These are phyloP conservation scores for Backusella parvicylindrica DNA, from an alignment of 192 early-diverging fungal species.

Conservation along the genomic window DNA sequence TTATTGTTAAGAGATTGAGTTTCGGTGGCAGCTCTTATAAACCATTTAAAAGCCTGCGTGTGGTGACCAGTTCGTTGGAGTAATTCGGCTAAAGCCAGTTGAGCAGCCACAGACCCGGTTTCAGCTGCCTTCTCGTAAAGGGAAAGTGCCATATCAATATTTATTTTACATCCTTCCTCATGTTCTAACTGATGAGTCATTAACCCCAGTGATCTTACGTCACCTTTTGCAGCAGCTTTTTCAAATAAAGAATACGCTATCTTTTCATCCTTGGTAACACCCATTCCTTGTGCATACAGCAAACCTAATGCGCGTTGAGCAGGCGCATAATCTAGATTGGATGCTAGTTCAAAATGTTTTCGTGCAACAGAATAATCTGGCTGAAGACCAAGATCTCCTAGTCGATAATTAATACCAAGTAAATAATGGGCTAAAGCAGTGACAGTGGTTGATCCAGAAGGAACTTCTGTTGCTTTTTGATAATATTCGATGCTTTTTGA, in stretches of 20 bases:
- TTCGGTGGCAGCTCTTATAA: constrained; percentile 3
- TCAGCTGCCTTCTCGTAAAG: constrained; percentile 26
- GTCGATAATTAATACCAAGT: constrained; percentile 24
- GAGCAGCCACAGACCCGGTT: constrained; percentile 19
- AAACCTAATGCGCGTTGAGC: constrained; percentile 28
- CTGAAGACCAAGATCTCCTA: constrained; percentile 4
- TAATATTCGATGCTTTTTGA: constrained; percentile 19
- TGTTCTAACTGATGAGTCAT: constrained; percentile 27
- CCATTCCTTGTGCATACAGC: constrained; percentile 29
- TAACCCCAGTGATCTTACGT: constrained; percentile 20
- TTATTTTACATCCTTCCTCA: constrained; percentile 19
- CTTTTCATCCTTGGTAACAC: constrained; percentile 10
- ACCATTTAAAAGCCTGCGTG: constrained; percentile 25
- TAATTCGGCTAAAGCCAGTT: constrained; percentile 23
- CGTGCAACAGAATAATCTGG: constrained; percentile 9
- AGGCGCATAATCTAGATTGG: constrained; percentile 17
- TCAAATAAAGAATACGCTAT: constrained; percentile 29
- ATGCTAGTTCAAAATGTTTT: constrained; percentile 8
- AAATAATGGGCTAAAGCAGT: constrained; percentile 24
- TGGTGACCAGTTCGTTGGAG: constrained; percentile 16
- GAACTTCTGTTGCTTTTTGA: constrained; percentile 9
- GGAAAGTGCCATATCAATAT: constrained; percentile 16
- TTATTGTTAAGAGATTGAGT: not conserved
- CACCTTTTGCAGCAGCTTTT: constrained; percentile 33
- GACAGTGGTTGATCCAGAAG: not conserved